Conservation (phyloP, 176 grass and related monocot species). For the Typha latifolia region DNA sequence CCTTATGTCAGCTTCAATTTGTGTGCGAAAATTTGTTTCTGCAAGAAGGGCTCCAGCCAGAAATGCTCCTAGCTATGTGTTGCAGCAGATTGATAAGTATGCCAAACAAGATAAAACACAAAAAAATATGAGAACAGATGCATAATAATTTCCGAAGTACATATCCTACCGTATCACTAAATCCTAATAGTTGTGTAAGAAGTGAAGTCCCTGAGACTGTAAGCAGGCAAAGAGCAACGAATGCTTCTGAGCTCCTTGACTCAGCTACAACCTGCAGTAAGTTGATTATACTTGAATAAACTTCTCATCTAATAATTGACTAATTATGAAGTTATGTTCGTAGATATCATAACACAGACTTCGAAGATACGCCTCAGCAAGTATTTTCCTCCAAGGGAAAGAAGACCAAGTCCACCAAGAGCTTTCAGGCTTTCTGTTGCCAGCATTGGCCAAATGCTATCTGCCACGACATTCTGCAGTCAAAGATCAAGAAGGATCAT, state of each 20-base stretch:
- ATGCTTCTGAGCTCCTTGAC: conserved; percentile 97
- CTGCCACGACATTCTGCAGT: conserved; percentile 52
- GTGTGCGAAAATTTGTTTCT: conserved; percentile 97
- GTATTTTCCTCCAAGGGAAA: conserved; percentile 93
- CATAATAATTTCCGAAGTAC: neutral
- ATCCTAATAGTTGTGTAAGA: conserved; percentile 86
- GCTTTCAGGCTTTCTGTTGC: conserved; percentile 88
- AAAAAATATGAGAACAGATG: neutral
- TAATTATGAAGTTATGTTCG: neutral
- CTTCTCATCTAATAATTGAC: neutral
- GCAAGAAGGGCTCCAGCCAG: conserved; percentile 94
- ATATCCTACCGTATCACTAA: conserved; percentile 81
- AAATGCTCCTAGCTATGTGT: conserved; percentile 87
- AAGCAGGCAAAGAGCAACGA: conserved; percentile 94
- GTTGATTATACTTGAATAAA: neutral
- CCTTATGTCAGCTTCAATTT: conserved; percentile 99
- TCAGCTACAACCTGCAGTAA: conserved; percentile 82
- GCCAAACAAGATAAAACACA: neutral
- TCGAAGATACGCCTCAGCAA: conserved; percentile 84
- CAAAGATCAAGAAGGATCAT: conserved; percentile 10
- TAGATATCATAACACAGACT: conserved; percentile 31
- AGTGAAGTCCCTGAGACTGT: conserved; percentile 93
- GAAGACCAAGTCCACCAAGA: conserved; percentile 84
- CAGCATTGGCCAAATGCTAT: conserved; percentile 78
- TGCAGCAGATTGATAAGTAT: conserved; percentile 2